Conservation (phyloP, 805 yeast species). For the Candida chilensis region DNA sequence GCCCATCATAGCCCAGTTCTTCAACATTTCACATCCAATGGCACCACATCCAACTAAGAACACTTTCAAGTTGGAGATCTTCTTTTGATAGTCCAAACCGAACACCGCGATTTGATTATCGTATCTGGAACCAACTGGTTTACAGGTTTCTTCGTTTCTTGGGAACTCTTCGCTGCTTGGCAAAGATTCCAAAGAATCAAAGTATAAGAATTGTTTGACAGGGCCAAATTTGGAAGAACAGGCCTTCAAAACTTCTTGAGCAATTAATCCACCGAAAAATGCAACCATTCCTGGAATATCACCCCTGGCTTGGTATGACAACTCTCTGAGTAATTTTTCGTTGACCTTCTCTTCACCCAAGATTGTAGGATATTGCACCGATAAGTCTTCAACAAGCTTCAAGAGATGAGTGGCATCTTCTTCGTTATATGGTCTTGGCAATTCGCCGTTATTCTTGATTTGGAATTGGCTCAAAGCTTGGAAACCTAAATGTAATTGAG, state of each 20-base stretch:
- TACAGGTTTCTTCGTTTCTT: constrained; percentile 63
- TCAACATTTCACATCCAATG: constrained; percentile 97
- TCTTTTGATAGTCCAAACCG: constrained; percentile 70
- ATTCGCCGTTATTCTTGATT: constrained; percentile 45
- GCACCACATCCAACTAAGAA: constrained; percentile 97
- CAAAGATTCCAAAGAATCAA: constrained; percentile 87
- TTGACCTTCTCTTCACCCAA: constrained; percentile 51
- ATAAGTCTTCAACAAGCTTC: constrained; percentile 48
- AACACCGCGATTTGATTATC: constrained; percentile 95
- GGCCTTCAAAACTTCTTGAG: constrained; percentile 94
- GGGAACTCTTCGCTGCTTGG: constrained; percentile 52
- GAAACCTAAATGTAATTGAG: constrained; percentile 86
- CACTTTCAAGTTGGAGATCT: constrained; percentile 66
- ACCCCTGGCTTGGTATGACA: constrained; percentile 83
- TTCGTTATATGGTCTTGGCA: constrained; percentile 71
- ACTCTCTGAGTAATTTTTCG: constrained; percentile 56
- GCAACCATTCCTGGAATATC: constrained; percentile 88
- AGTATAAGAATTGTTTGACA: constrained; percentile 82
- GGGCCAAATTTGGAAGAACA: constrained; percentile 96
- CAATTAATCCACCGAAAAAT: constrained; percentile 86
- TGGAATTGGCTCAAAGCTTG: constrained; percentile 78
- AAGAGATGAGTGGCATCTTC: constrained; percentile 67
- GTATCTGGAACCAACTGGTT: constrained; percentile 74
- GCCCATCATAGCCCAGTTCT: constrained; percentile 97
- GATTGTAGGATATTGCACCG: constrained; percentile 44